Evolutionary conservation across 495 filamentous ascomycete species (phyloP).

Genomic region (Lepraria neglecta): DNA sequence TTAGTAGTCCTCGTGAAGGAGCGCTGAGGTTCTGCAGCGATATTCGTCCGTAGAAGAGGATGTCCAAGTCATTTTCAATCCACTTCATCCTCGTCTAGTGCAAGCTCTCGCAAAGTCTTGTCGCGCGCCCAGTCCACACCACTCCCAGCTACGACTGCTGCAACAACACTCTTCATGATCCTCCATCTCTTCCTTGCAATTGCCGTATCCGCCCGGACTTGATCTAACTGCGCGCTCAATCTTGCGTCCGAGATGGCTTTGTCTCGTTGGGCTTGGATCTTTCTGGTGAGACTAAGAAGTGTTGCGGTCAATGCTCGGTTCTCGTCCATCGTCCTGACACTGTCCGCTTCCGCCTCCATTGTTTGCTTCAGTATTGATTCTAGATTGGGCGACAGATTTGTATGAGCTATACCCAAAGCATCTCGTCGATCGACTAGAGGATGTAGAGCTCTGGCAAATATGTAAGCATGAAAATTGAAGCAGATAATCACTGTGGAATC

Average conservation of each 20-base stretch:
- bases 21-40: background rate
- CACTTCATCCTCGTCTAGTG: constrained; percentile 61
- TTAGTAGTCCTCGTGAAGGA: background rate
- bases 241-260: constrained; percentile 44
- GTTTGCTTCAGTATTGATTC: constrained; percentile 43
- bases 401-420: constrained; percentile 51
- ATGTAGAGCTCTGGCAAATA: constrained; percentile 51
- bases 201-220: constrained; percentile 50
- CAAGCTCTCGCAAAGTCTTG: constrained; percentile 59
- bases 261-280: constrained; percentile 48
- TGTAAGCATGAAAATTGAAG: constrained; percentile 17
- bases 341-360: constrained; percentile 49
- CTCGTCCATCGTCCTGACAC: constrained; percentile 44
- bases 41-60: background rate
- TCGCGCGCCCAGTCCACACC: constrained; percentile 78
- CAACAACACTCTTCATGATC: constrained; percentile 66
- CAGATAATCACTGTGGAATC: background rate
- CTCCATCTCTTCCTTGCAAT: constrained; percentile 58
- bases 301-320: constrained; percentile 58
- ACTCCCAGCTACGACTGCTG: constrained; percentile 71
- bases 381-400: constrained; percentile 49
- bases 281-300: constrained; percentile 54
- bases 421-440: constrained; percentile 63
- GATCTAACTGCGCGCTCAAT: constrained; percentile 46
- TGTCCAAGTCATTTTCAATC: constrained; percentile 8